Evolutionary conservation across 345 rosid genomes (phyloP), one percentile per base, ranked within the genome.

Genomic region (Barbarea vulgaris): DNA sequence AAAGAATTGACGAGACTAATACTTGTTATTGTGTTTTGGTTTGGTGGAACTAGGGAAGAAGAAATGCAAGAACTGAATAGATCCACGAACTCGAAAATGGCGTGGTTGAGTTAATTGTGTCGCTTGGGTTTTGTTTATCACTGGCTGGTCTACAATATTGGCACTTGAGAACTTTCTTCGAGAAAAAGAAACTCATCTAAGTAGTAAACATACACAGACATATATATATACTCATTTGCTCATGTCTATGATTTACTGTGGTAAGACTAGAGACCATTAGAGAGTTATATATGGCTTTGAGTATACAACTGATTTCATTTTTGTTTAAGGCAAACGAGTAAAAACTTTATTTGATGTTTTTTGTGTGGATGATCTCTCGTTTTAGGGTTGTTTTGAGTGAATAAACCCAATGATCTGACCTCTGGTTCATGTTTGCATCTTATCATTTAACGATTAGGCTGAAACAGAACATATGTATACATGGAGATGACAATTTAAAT

Each of bases 111-210:
- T 48, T 50, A n/a, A n/a, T 77, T 0, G 3, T 34, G 47, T 77
- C 81, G 8, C 54, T 77, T 6, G 67, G 44, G 0, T 21, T 77
- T 64, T 72, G 73, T 59, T 69, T 78, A 37, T 71, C 73, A 0
- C 77, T 77, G 17, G 72, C 77, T 77, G 73, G 72, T 36, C n/a
- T 77, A 7, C 80, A 77, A 0, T 47, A 64, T 0, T 78, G 77
- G 73, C 73, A 72, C 30, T 65, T 78, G 57, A 78, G 73, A 65
- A 14, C 50, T 21, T 78, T 78, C 64, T 78, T 78, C 2, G 37
- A 62, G 70, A 69, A 76, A 25, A 76, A 60, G 70, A 76, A 76
- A 41, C 64, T 76, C 17, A 76, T 76, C 28, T 76, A 68, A 67
- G n/a, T 66, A 10, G 22, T n/a, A n/a, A n/a, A n/a, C n/a, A n/a